Evolutionary conservation across 108 stramenopile species (phyloP).

Genomic region (Skeletonema menzelii): DNA sequence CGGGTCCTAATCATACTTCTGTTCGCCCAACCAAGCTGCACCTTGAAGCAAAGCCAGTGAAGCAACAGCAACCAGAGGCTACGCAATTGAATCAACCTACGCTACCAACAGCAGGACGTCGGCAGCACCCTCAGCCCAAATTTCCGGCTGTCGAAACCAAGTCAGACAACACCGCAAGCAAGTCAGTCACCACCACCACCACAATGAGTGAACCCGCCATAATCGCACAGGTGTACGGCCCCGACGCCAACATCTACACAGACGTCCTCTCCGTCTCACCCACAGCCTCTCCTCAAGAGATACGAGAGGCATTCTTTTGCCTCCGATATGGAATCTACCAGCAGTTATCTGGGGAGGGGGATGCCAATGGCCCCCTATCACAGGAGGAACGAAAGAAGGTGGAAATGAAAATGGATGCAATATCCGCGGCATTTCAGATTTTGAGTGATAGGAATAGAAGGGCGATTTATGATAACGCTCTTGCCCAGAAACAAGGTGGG

Average conservation of each 20-base stretch:
- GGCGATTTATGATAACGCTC: conserved; percentile 14
- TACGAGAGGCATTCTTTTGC: conserved; percentile 76
- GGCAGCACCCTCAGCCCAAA: not conserved
- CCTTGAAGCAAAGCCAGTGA: not conserved
- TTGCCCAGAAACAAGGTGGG: not conserved
- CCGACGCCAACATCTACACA: conserved; percentile 42
- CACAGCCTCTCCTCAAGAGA: conserved; percentile 37
- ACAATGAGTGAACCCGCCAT: not conserved
- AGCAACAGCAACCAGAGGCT: not conserved
- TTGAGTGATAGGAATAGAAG: conserved; percentile 19
- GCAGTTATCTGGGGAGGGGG: conserved; percentile 3
- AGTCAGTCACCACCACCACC: not conserved
- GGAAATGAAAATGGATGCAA: conserved; percentile 39
- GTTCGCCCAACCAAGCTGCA: not conserved
- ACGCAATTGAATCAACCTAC: not conserved
- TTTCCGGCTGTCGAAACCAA: not conserved
- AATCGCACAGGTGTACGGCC: conserved; percentile 44
- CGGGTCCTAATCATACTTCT: not conserved
- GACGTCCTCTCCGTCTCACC: conserved; percentile 40
- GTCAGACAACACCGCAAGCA: not conserved
- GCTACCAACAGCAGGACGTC: not conserved
- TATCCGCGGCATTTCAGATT: conserved; percentile 33
- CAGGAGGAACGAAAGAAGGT: conserved; percentile 12
- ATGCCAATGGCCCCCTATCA: not conserved
- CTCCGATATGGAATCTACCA: conserved; percentile 38